Conservation (phyloP, 2,329 filamentous ascomycete species). For the Neospermospora avenae region DNA sequence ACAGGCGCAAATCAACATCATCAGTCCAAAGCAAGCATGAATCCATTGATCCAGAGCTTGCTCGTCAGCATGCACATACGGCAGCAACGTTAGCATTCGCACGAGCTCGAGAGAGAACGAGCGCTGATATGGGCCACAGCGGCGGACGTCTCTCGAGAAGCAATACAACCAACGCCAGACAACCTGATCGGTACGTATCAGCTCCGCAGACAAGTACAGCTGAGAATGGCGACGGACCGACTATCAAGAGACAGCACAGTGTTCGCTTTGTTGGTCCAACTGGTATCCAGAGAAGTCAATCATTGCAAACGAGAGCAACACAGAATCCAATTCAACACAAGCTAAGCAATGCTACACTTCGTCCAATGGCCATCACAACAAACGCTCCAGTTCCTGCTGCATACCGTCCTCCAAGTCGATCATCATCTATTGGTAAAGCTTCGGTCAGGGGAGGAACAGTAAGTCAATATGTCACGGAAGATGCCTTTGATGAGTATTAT, state of each 20-base stretch:
- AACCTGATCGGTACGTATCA: conserved; percentile 10
- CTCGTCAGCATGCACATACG: conserved; percentile 57
- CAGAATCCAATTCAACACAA: conserved; percentile 18
- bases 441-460: conserved; percentile 22
- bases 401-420: conserved; percentile 33
- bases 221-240: conserved; percentile 24
- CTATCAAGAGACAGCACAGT: conserved; percentile 48
- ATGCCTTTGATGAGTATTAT: conserved; percentile 43
- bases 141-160: conserved; percentile 16
- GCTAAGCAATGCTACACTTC: conserved; percentile 21
- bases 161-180: conserved; percentile 12
- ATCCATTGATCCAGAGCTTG: conserved; percentile 46
- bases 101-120: conserved; percentile 45
- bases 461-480: conserved; percentile 38
- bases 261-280: conserved; percentile 46
- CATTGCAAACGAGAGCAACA: conserved; percentile 23
- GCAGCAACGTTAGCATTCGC: conserved; percentile 60
- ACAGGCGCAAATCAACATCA: conserved; percentile 52
- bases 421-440: conserved; percentile 33
- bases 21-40: conserved; percentile 47
- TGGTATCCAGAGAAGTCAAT: conserved; percentile 27
- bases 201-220: conserved; percentile 25
- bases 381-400: conserved; percentile 29
- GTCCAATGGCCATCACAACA: conserved; percentile 31
- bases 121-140: conserved; percentile 37